These are phyloP conservation scores for Citrus trifoliata DNA, from an alignment of 345 rosid species.

Conservation along the genomic window DNA sequence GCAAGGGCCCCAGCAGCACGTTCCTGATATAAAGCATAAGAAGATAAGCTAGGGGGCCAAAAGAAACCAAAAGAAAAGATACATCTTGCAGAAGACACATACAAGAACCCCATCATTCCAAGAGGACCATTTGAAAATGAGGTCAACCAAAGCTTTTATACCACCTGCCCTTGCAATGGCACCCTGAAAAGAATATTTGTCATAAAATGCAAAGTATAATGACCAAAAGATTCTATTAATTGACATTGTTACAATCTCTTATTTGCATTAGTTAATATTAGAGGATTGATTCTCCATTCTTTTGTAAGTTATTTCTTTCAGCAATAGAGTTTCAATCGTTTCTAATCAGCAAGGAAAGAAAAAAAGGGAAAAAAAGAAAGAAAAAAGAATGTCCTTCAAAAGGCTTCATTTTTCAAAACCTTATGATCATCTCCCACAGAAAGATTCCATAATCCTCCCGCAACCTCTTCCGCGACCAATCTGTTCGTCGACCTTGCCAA, in stretches of 20 bases:
- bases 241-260: not conserved
- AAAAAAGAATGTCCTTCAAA: not conserved
- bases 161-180: constrained; percentile 40
- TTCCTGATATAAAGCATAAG: constrained; percentile 23
- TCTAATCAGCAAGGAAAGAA: not conserved
- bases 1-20: constrained; percentile 49
- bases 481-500: constrained; percentile 36
- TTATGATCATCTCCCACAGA: constrained; percentile 49
- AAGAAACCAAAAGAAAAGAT: not conserved
- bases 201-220: not conserved
- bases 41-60: not conserved
- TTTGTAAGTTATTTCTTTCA: not conserved
- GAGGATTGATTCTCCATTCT: not conserved
- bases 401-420: constrained; percentile 23
- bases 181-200: constrained; percentile 20
- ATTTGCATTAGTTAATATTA: not conserved
- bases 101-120: constrained; percentile 34
- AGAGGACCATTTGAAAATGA: constrained; percentile 31
- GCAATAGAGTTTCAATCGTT: not conserved
- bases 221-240: not conserved
- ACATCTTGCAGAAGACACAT: constrained; percentile 1
- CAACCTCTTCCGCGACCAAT: constrained; percentile 41
- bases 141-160: constrained; percentile 39
- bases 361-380: not conserved
- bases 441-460: constrained; percentile 46